Evolutionary conservation across 805 yeast genomes (phyloP), one percentile per base, ranked within the genome.

Genomic region (Barnettozyma siamensis): DNA sequence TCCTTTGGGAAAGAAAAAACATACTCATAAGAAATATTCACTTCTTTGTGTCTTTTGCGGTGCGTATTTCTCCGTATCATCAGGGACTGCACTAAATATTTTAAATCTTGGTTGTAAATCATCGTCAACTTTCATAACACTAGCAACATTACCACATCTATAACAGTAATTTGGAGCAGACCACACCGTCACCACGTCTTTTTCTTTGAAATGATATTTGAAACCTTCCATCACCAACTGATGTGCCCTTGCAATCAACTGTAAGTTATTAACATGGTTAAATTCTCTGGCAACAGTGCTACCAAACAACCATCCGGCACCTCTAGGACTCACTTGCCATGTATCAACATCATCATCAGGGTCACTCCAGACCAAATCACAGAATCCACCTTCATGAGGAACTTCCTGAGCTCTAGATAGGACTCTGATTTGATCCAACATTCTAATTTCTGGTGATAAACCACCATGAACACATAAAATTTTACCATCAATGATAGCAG

Each of bases 141-240:
- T 84, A 24, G 99, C 99, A 38, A 91, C 98, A 59, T 91, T 91
- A 44, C 99, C 99, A 68, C 98, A 91, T 57, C 98, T 73, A 65
- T 91, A 91, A 67, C 98, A 89, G 67, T 89, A 89, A 63, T 89
- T 89, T 35, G 98, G 98, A 15, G 97, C 97, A 10, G 89, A 80
- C 98, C 98, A 91, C 29, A 91, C 98, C 1, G 99, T 91, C 29
- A 91, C 99, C 39, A 91, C 97, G 58, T 87, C 95, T 56, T 88
- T 87, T 51, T 91, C 96, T 47, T 88, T 88, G 68, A 93, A 93
- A 66, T 93, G 98, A 61, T 89, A 93, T 52, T 91, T 77, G 72
- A 88, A 91, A 2, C 99, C 99, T 61, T 91, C 99, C 96, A 93
- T 94, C 17, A 93, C 98, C 62, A 91, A 76, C 65, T 91, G 99